Evolutionary conservation across 2,329 filamentous ascomycete species (phyloP).

Genomic region (Aspergillus sergii): DNA sequence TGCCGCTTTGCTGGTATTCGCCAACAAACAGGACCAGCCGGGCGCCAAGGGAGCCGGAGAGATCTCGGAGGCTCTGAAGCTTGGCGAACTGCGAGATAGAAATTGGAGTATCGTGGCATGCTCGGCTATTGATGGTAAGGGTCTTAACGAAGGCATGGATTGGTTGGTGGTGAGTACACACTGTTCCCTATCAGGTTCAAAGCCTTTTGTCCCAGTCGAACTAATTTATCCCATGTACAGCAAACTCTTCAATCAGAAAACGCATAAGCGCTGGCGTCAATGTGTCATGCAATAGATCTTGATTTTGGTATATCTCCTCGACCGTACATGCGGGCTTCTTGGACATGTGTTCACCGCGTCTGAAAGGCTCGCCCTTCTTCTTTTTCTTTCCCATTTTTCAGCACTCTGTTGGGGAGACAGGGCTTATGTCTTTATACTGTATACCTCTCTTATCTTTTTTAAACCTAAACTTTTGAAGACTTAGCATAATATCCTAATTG

Average conservation of each 20-base stretch:
- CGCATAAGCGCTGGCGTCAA: slow-evolving; percentile 38
- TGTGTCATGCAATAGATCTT: slow-evolving; percentile 35
- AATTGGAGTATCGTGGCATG: slow-evolving; percentile 99
- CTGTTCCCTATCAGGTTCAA: not conserved
- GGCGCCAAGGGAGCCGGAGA: slow-evolving; percentile 95
- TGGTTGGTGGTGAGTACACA: slow-evolving; percentile 78
- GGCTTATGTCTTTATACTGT: slow-evolving; percentile 40
- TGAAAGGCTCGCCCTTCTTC: slow-evolving; percentile 17
- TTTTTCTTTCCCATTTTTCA: slow-evolving; percentile 24
- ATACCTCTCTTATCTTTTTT: slow-evolving; percentile 31
- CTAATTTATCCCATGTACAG: slow-evolving; percentile 27
- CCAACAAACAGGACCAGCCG: slow-evolving; percentile 98
- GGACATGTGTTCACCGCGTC: slow-evolving; percentile 13
- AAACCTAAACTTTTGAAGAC: slow-evolving; percentile 23
- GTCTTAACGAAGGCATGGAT: slow-evolving; percentile 97
- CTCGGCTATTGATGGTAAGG: slow-evolving; percentile 91
- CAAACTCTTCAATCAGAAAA: slow-evolving; percentile 50
- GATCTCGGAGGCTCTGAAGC: slow-evolving; percentile 87
- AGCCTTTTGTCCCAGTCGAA: not conserved
- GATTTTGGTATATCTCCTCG: slow-evolving; percentile 30
- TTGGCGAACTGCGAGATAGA: slow-evolving; percentile 89
- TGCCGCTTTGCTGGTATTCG: slow-evolving; percentile 89
- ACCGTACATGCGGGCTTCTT: slow-evolving; percentile 18
- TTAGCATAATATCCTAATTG: slow-evolving; percentile 40
- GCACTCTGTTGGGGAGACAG: slow-evolving; percentile 23